phyloP scores from a whole-genome alignment of 306 rosid species.

The Prunus padus region DNA sequence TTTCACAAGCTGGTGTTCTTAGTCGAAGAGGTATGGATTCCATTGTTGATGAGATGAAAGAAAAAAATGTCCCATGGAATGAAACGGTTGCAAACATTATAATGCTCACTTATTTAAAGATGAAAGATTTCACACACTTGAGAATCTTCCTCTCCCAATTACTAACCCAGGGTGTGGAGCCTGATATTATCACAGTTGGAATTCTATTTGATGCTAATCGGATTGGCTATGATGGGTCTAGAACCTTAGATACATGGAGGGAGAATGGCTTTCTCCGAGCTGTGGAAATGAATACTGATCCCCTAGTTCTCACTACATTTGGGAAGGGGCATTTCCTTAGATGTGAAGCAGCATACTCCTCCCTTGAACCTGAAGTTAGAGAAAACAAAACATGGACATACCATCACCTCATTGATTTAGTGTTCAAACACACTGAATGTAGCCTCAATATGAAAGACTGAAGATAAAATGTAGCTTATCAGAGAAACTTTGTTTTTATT shows the following conservation, averaged over 20 bases:
- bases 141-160: conserved; percentile 44
- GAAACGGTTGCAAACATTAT: conserved; percentile 50
- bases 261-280: conserved; percentile 44
- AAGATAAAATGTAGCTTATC: neutral
- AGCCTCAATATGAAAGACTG: neutral
- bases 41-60: conserved; percentile 50
- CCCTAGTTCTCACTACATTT: conserved; percentile 64
- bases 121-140: conserved; percentile 60
- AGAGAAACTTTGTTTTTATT: neutral
- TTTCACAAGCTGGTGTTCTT: conserved; percentile 62
- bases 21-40: conserved; percentile 66
- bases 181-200: conserved; percentile 61
- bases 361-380: conserved; percentile 48
- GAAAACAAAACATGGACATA: conserved; percentile 53
- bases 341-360: conserved; percentile 53
- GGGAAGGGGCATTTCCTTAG: conserved; percentile 70
- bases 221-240: conserved; percentile 52
- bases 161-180: conserved; percentile 39
- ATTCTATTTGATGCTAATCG: conserved; percentile 56
- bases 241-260: conserved; percentile 50
- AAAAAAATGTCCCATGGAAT: conserved; percentile 44
- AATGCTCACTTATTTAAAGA: conserved; percentile 63
- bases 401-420: conserved; percentile 47
- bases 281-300: conserved; percentile 65
- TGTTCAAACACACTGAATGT: conserved; percentile 27